These are phyloP conservation scores for Drechslera avenae DNA, from an alignment of 2,329 filamentous ascomycete species.

Conservation along the genomic window DNA sequence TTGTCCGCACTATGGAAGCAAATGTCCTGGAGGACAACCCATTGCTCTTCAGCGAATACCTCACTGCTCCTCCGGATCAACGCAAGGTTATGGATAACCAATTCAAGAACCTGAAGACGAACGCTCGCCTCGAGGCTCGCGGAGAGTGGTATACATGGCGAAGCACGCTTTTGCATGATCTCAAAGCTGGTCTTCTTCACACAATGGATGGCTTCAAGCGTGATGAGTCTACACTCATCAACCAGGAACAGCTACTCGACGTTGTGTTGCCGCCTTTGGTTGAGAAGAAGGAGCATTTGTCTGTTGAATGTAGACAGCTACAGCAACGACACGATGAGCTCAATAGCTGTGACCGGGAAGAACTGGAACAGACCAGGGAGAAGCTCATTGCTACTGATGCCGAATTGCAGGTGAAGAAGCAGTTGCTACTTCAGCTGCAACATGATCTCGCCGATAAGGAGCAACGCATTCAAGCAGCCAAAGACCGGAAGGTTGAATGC, in stretches of 20 bases:
- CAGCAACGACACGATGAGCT: conserved; percentile 75
- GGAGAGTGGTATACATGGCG: conserved; percentile 99
- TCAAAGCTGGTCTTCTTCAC: conserved; percentile 78
- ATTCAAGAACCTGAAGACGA: conserved; percentile 95
- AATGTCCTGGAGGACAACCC: conserved; percentile 92
- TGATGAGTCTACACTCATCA: conserved; percentile 70
- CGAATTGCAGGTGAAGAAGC: conserved; percentile 72
- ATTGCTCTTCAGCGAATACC: conserved; percentile 87
- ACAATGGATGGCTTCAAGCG: conserved; percentile 77
- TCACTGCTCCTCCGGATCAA: conserved; percentile 81
- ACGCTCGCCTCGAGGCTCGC: conserved; percentile 87
- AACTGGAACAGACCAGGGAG: conserved; percentile 74
- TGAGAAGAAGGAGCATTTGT: conserved; percentile 65
- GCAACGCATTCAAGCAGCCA: conserved; percentile 64
- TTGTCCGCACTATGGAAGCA: conserved; percentile 87
- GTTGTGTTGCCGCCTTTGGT: conserved; percentile 69
- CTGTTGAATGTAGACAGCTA: conserved; percentile 68
- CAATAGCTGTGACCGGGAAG: conserved; percentile 78
- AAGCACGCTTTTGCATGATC: conserved; percentile 80
- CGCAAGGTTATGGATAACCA: conserved; percentile 91
- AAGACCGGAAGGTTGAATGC: conserved; percentile 70
- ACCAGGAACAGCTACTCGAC: conserved; percentile 72
- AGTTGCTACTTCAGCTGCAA: conserved; percentile 69
- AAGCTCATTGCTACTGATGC: conserved; percentile 68
- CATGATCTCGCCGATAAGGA: conserved; percentile 71